These are phyloP conservation scores for Lactarius akahatsu DNA, from an alignment of 768 basidiomycete species.

Conservation along the genomic window DNA sequence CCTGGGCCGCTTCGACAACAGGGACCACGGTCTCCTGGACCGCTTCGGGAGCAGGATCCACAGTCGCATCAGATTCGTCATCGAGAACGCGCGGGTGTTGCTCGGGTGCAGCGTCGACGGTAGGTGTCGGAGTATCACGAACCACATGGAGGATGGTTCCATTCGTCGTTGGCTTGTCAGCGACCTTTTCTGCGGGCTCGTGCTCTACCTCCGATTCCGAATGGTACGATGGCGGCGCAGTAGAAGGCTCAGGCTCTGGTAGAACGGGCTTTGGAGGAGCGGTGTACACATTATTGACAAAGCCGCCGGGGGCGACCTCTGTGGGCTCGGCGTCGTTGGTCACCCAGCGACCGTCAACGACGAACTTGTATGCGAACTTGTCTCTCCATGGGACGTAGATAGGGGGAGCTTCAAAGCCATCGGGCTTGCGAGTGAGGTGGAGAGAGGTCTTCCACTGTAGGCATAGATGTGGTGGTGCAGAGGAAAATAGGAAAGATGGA, in stretches of 20 bases:
- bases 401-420: constrained; percentile 33
- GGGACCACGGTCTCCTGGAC: constrained; percentile 6
- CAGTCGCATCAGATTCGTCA: constrained; percentile 4
- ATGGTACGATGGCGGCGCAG: constrained; percentile 8
- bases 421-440: constrained; percentile 32
- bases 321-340: constrained; percentile 33
- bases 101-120: constrained; percentile 5
- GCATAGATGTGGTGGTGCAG: constrained; percentile 23
- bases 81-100: background rate
- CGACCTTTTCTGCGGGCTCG: constrained; percentile 15
- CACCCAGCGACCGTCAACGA: constrained; percentile 39
- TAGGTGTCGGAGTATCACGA: constrained; percentile 12
- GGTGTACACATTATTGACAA: constrained; percentile 37
- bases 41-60: constrained; percentile 8
- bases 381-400: constrained; percentile 33
- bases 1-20: constrained; percentile 12
- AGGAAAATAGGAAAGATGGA: constrained; percentile 25
- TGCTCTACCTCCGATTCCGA: constrained; percentile 13
- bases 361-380: constrained; percentile 38
- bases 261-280: constrained; percentile 27
- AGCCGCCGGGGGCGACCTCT: constrained; percentile 34
- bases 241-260: background rate
- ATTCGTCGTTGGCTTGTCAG: constrained; percentile 12
- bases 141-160: constrained; percentile 12
- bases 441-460: constrained; percentile 34